phyloP scores from a whole-genome alignment of 768 basidiomycete genomes.

The Rhizopogon rudus region DNA sequence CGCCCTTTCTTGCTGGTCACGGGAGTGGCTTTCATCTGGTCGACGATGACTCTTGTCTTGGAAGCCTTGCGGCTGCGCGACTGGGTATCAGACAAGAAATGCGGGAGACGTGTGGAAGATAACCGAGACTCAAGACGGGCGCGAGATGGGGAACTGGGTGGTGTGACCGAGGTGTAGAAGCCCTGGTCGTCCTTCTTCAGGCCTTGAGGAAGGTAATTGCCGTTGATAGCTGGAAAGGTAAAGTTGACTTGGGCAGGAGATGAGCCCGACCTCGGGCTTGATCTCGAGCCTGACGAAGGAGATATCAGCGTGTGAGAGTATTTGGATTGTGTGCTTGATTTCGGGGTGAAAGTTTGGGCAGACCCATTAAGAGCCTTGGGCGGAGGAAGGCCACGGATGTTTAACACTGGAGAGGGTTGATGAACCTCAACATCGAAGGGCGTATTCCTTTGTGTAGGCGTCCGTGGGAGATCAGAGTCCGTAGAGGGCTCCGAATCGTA shows the following conservation, averaged over 20 bases:
- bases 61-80: constrained; percentile 36
- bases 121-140: constrained; percentile 14
- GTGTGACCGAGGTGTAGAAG: constrained; percentile 39
- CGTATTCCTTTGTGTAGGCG: constrained; percentile 2
- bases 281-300: constrained; percentile 8
- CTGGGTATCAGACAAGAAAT: constrained; percentile 40
- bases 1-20: constrained; percentile 1
- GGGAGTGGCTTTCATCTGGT: constrained; percentile 41
- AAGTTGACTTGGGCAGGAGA: constrained; percentile 25
- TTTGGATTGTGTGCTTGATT: constrained; percentile 22
- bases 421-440: constrained; percentile 1
- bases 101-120: constrained; percentile 36
- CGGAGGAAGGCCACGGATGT: neutral
- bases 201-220: constrained; percentile 28
- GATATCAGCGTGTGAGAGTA: constrained; percentile 11
- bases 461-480: constrained; percentile 5
- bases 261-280: neutral
- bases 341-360: constrained; percentile 42
- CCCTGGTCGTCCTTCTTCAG: constrained; percentile 52
- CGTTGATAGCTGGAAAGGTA: constrained; percentile 45
- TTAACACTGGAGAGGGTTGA: constrained; percentile 1
- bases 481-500: constrained; percentile 6
- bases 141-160: constrained; percentile 10
- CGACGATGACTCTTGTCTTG: constrained; percentile 56
- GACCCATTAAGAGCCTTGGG: constrained; percentile 32